Evolutionary conservation across 2,329 filamentous ascomycete genomes (phyloP).

Genomic region (Cadophora sp.): DNA sequence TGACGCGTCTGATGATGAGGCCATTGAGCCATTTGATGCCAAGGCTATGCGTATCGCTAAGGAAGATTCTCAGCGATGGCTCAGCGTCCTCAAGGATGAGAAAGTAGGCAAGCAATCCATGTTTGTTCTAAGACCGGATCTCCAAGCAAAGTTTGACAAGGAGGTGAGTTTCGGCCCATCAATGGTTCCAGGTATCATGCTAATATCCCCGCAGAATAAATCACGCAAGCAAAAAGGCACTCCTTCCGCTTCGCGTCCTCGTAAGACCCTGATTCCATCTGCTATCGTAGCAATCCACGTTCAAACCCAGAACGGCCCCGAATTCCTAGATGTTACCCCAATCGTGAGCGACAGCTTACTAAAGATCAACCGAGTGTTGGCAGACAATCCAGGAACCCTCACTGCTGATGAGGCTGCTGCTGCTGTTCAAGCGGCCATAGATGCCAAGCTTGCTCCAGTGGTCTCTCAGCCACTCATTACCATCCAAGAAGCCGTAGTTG

Average conservation of each 20-base stretch:
- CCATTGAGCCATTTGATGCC: neutral
- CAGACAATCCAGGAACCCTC: neutral
- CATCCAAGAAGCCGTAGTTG: neutral
- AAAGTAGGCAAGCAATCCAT: neutral
- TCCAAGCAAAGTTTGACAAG: neutral
- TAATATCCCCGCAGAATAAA: neutral
- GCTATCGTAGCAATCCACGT: slow-evolving; percentile 6
- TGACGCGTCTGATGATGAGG: slow-evolving; percentile 6
- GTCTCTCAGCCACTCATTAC: neutral
- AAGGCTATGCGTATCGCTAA: neutral
- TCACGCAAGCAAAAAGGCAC: neutral
- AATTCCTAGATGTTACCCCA: neutral
- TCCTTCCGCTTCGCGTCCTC: slow-evolving; percentile 4
- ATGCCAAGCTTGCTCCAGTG: neutral
- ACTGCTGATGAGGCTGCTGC: neutral
- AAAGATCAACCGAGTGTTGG: neutral
- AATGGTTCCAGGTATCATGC: neutral
- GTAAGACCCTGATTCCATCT: slow-evolving; percentile 5
- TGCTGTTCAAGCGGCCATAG: neutral
- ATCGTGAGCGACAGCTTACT: neutral
- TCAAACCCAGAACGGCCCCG: slow-evolving; percentile 15
- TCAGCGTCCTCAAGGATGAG: neutral
- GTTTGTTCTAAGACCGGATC: neutral
- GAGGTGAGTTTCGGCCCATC: neutral
- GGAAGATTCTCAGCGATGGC: neutral